A percentile compares a stretch with the other conserved stretches of the same genome.
Conservation (phyloP, 306 rosid species). For the Comarum palustre region DNA sequence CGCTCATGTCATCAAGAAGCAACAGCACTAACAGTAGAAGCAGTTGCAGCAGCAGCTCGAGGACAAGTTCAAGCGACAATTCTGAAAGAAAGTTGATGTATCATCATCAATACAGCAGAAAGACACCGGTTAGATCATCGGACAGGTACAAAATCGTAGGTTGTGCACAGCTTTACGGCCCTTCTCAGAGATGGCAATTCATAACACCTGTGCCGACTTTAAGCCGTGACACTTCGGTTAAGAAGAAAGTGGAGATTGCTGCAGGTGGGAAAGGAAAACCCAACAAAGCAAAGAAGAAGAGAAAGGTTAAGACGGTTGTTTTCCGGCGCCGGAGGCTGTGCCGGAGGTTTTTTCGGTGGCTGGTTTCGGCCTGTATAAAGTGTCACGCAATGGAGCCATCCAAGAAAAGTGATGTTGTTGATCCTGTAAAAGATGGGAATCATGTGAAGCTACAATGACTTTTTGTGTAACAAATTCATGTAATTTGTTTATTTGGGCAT, state of each 20-base stretch:
- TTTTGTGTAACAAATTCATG: background rate
- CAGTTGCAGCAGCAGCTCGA: slow-evolving; percentile 69
- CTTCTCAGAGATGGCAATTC: slow-evolving; percentile 75
- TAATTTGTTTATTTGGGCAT: slow-evolving; percentile 5
- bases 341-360: slow-evolving; percentile 62
- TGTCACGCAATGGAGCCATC: slow-evolving; percentile 79
- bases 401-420: slow-evolving; percentile 14
- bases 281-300: slow-evolving; percentile 14
- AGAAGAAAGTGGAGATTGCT: slow-evolving; percentile 29
- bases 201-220: slow-evolving; percentile 56
- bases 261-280: slow-evolving; percentile 20
- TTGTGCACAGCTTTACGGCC: slow-evolving; percentile 42
- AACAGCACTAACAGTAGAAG: slow-evolving; percentile 71
- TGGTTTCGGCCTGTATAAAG: slow-evolving; percentile 54
- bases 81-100: slow-evolving; percentile 41
- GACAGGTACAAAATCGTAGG: slow-evolving; percentile 3
- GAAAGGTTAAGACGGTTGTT: slow-evolving; percentile 11
- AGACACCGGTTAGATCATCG: slow-evolving; percentile 2
- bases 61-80: slow-evolving; percentile 69
- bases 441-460: slow-evolving; percentile 26
- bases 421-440: slow-evolving; percentile 9
- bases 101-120: slow-evolving; percentile 10
- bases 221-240: slow-evolving; percentile 49
- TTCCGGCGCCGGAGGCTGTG: slow-evolving; percentile 22
- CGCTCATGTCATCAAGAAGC: slow-evolving; percentile 61